A percentile compares a stretch with the other conserved stretches of the same genome.
Conservation (phyloP, 208 protist genomes). For the Angomonas deanei region DNA sequence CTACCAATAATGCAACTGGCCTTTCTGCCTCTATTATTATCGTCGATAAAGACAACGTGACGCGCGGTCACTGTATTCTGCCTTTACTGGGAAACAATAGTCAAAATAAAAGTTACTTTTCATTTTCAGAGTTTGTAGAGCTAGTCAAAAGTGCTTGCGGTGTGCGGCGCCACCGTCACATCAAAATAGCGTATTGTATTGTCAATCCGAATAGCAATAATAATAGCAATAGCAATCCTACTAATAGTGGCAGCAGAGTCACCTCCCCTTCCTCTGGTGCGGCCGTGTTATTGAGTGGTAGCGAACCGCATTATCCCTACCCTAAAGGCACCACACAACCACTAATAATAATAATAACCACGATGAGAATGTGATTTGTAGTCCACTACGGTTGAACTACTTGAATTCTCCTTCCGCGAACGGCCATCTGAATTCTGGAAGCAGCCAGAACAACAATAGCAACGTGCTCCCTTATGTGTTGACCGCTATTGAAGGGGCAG, state of each 20-base stretch:
- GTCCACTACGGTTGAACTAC: too few species aligned
- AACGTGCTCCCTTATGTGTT: too few species aligned
- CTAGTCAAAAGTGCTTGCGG: neutral
- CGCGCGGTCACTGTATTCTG: neutral
- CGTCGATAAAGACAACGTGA: neutral
- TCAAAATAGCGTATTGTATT: neutral
- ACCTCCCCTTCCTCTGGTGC: neutral
- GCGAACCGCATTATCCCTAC: neutral
- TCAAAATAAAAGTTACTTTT: too few species aligned
- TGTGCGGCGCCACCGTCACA: neutral
- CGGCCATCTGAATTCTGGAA: too few species aligned
- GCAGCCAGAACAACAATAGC: too few species aligned
- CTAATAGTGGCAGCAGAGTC: neutral
- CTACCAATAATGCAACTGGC: neutral
- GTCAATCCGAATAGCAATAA: too few species aligned
- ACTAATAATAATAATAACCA: constrained; percentile 1
- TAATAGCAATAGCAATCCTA: too few species aligned
- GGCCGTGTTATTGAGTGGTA: neutral
- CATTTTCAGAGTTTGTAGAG: neutral
- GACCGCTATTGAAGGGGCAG: too few species aligned
- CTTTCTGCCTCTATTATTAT: neutral
- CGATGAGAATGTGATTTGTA: neutral
- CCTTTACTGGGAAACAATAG: too few species aligned
- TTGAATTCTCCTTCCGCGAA: too few species aligned
- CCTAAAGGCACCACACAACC: neutral